These are phyloP conservation scores for Dryadomyces sulphureus DNA, from an alignment of 2,329 filamentous ascomycete genomes.

Conservation along the genomic window DNA sequence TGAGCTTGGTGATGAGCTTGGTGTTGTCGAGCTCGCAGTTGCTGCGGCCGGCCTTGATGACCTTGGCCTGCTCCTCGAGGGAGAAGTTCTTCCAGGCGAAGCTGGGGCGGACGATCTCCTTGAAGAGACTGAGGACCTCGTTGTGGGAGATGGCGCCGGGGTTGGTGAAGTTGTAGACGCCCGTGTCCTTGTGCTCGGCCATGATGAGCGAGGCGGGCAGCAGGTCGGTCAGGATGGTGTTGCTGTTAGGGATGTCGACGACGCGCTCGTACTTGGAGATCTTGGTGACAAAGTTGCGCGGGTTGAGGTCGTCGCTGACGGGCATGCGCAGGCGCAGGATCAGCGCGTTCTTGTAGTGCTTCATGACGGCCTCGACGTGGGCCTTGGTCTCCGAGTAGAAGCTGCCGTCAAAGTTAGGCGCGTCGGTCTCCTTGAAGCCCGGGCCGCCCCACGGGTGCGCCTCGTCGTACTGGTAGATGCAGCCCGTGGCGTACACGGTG, in stretches of 20 bases:
- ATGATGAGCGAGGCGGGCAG: constrained; percentile 62
- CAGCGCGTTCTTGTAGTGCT: constrained; percentile 44
- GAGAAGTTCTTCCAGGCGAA: constrained; percentile 53
- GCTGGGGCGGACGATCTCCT: constrained; percentile 44
- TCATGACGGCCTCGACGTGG: constrained; percentile 50
- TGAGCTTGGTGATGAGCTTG: constrained; percentile 45
- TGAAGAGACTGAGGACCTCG: constrained; percentile 48
- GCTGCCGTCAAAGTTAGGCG: constrained; percentile 49
- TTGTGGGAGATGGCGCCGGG: constrained; percentile 58
- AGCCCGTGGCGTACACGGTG: constrained; percentile 53
- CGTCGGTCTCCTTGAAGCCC: constrained; percentile 46
- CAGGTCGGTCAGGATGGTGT: constrained; percentile 50
- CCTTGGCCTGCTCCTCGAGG: constrained; percentile 49
- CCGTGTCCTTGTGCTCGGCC: constrained; percentile 77
- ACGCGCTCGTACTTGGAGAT: constrained; percentile 50
- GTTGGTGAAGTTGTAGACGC: constrained; percentile 58
- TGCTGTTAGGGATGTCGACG: constrained; percentile 54
- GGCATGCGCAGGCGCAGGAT: constrained; percentile 56
- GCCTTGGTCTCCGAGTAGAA: constrained; percentile 56
- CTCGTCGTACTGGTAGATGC: constrained; percentile 51
- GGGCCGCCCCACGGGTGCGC: constrained; percentile 42
- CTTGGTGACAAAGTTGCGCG: constrained; percentile 56
- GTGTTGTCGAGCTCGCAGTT: constrained; percentile 51
- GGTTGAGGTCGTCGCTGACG: constrained; percentile 50
- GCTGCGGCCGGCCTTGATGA: constrained; percentile 51